These are phyloP conservation scores for Cryptococcus amylolentus DNA, from an alignment of 1,284 basidiomycete species.

Conservation along the genomic window DNA sequence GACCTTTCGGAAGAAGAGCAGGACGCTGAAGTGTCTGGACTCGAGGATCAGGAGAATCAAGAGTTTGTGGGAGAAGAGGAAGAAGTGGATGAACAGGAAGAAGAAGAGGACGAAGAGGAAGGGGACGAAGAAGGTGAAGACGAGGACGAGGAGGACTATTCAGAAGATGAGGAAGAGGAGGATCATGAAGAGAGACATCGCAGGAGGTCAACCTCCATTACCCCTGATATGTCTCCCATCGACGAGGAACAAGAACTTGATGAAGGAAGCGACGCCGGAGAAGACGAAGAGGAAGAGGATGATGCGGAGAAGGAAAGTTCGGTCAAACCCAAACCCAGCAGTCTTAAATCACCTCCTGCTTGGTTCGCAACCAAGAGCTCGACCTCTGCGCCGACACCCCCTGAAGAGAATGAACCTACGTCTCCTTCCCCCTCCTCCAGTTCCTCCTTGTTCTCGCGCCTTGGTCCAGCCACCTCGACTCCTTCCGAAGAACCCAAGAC, in stretches of 20 bases:
- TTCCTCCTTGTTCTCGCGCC: conserved; percentile 13
- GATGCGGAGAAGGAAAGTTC: conserved; percentile 9
- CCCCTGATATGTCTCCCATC: conserved; percentile 34
- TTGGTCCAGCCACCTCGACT: conserved; percentile 14
- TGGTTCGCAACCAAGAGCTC: conserved; percentile 22
- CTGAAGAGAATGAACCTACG: conserved; percentile 5
- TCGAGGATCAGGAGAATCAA: conserved; percentile 14
- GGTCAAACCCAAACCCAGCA: background rate
- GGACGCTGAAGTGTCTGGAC: conserved; percentile 12
- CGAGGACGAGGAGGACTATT: conserved; percentile 21
- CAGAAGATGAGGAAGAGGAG: conserved; percentile 18
- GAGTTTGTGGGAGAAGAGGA: conserved; percentile 13
- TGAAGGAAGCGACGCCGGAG: conserved; percentile 8
- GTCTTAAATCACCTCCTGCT: conserved; percentile 31
- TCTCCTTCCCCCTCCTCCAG: conserved; percentile 9
- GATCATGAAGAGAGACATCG: conserved; percentile 21
- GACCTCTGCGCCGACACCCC: background rate
- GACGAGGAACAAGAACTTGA: conserved; percentile 13
- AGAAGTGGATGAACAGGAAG: conserved; percentile 16
- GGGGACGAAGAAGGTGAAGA: conserved; percentile 17
- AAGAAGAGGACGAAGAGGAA: conserved; percentile 13
- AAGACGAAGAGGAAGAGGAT: background rate
- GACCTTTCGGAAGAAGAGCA: conserved; percentile 3
- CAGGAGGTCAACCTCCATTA: conserved; percentile 14
- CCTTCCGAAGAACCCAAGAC: background rate